Evolutionary conservation across 257 asterid genomes (phyloP).

Genomic region (Fraxinus cuspidata): DNA sequence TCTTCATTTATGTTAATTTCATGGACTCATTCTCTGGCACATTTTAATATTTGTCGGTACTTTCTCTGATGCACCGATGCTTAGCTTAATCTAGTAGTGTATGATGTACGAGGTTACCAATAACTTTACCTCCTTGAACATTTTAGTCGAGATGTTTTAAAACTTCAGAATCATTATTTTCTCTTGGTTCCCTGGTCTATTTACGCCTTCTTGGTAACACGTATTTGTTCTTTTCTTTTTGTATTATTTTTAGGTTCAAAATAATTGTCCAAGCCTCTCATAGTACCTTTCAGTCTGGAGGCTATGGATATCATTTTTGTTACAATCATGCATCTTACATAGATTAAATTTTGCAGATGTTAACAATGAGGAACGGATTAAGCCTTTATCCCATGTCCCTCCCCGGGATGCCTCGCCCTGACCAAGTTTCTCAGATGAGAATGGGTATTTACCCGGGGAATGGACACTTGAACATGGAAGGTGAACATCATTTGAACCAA

Average conservation of each 20-base stretch:
- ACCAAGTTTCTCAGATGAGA: conserved; percentile 35
- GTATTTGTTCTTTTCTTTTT: no score
- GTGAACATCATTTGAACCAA: conserved; percentile 32
- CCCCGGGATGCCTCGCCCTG: conserved; percentile 43
- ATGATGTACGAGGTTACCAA: no score
- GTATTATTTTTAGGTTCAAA: no score
- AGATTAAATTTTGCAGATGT: conserved; percentile 42
- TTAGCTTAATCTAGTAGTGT: no score
- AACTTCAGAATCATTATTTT: not conserved
- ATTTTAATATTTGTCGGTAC: no score
- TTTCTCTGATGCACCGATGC: no score
- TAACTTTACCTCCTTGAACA: not conserved
- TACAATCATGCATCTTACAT: conserved; percentile 7
- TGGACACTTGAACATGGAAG: conserved; percentile 30
- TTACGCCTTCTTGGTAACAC: no score
- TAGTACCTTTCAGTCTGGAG: no score
- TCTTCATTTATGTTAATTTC: not conserved
- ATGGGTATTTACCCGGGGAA: conserved; percentile 35
- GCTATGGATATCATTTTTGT: not conserved
- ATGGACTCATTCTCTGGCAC: no score
- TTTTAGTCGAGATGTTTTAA: not conserved
- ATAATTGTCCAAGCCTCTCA: no score
- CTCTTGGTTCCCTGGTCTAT: no score
- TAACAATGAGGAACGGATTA: conserved; percentile 71
- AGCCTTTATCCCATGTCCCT: conserved; percentile 57